Base-by-base conservation (phyloP, 2,329 filamentous ascomycete genomes). In the Ascochyta viciae-villosae region DNA sequence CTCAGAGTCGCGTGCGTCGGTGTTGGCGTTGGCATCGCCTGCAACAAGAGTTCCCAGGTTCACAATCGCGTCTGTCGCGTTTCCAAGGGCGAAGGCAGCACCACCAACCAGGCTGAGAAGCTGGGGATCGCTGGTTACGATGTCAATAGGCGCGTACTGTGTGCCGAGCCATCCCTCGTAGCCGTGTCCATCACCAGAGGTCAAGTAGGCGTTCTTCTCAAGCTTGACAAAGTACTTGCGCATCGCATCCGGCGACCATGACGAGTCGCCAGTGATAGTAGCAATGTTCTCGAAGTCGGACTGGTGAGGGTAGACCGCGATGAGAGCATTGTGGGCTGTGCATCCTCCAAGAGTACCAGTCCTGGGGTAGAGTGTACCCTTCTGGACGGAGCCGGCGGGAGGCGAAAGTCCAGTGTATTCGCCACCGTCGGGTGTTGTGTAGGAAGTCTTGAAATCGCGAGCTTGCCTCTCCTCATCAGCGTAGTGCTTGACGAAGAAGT, bases 401-500 rank as follows among this genome's bases (percentile, higher is more conserved):
- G 83, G 84, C 53, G 78, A 74, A 6, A 80, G 71, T 13, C 85
- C 85, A 67, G 73, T 66, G 78, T 77, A 66, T 78, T 81, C 1
- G 78, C 62, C 57, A 23, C 71, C 69, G 63, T 68, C 63, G 3
- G 64, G 62, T 16, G 68, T 71, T 78, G 59, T 78, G 76, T 86
- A 88, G 1, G 82, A 82, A 42, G 84, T 83, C 77, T 89, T 88
- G 63, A 76, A 82, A 67, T 89, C 85, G 47, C 78, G 76, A 22
- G 80, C 77, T 60, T 86, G 82, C 34, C 82, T 78, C 22, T 73
- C 70, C 40, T 83, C 74, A 57, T 87, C 80, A 8, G 78, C 76
- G 65, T 87, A 88, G 70, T 88, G 86, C 41, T 80, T 80, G n/a
- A 87, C 83, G 60, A 83, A 89, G 73, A 84, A 88, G 70, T 87